phyloP scores from a whole-genome alignment of 2,329 filamentous ascomycete genomes.

The Fusarium sp. region DNA sequence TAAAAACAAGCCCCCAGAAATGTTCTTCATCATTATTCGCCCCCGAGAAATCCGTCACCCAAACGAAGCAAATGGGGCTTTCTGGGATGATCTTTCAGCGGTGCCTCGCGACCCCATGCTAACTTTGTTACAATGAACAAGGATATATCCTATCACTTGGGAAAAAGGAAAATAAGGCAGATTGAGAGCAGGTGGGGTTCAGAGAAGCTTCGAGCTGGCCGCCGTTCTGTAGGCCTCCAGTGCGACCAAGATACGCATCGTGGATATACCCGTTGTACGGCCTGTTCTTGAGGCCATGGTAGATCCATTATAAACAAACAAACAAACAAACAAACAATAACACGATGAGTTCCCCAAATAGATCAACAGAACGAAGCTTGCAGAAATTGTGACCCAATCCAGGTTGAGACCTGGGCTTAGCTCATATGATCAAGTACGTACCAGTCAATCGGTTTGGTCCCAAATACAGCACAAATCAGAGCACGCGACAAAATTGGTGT shows the following conservation, averaged over 20 bases:
- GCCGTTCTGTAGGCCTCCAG: constrained; percentile 14
- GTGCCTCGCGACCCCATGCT: constrained; percentile 16
- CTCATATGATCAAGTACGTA: constrained; percentile 26
- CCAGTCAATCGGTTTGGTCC: constrained; percentile 19
- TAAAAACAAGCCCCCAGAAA: not conserved
- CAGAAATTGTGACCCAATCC: not conserved
- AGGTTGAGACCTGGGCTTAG: not conserved
- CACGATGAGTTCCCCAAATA: too few relatives aligned
- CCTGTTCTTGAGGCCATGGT: constrained; percentile 42
- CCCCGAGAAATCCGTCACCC: not conserved
- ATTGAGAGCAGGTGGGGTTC: constrained; percentile 26
- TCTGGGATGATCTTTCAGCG: constrained; percentile 5
- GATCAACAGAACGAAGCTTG: constrained; percentile 20
- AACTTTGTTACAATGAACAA: constrained; percentile 37
- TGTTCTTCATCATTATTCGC: constrained; percentile 1
- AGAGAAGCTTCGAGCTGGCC: constrained; percentile 24
- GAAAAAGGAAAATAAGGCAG: constrained; percentile 28
- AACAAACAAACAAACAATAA: constrained; percentile 31
- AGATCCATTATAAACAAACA: constrained; percentile 44
- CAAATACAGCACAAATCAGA: constrained; percentile 30
- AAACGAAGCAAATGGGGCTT: constrained; percentile 9
- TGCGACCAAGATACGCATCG: constrained; percentile 45
- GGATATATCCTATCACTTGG: constrained; percentile 9
- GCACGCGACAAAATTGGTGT: constrained; percentile 34
- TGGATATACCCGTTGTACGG: constrained; percentile 38